Base-by-base conservation (phyloP, 306 rosid genomes). In the Cicer chorassanicum region DNA sequence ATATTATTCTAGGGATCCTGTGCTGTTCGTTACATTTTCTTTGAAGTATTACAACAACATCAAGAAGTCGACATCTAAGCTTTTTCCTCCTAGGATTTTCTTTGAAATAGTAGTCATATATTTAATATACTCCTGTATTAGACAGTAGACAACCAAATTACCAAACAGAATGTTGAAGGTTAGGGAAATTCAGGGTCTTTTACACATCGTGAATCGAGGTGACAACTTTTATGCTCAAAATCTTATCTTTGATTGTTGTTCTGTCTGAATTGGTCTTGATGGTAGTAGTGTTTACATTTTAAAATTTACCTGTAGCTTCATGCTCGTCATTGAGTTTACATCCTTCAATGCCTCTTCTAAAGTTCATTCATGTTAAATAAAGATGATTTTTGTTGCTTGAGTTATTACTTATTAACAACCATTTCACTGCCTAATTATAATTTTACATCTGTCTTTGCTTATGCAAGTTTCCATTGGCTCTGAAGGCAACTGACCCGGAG, bases 401-500 rank as follows among this genome's bases (percentile, higher is more conserved):
- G 48, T 77, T 65, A 49, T 15, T 34, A 69, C 10, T 81, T 56
- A 40, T 14, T 41, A 68, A 34, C 56, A 41, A 24, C 40, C 48
- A 57, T 66, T 72, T 42, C 24, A 49, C 9, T 72, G 48, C 54
- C 67, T 60, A 50, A 66, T 50, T 59, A 68, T 54, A 65, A 67
- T 36, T 44, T 49, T 68, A 12, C 64, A 45, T 38, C 14, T 69
- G 36, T 78, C 16, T 74, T 74, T 78, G 36, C 73, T 68, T 62
- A 43, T 57, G 61, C 12, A 60, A 16, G 69, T 54, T 63, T 34
- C 70, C 53, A n/a, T 61, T 43, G 80, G 45, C 44, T 83, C 49
- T 36, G 75, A 81, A 64, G 79, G 67, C 42, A 59, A 49, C 54
- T 78, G 68, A 74, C 61, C 63, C 51, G 38, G 68, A 53, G 76